These are phyloP conservation scores for Collybiopsis confluens DNA, from an alignment of 768 basidiomycete genomes.

Conservation along the genomic window DNA sequence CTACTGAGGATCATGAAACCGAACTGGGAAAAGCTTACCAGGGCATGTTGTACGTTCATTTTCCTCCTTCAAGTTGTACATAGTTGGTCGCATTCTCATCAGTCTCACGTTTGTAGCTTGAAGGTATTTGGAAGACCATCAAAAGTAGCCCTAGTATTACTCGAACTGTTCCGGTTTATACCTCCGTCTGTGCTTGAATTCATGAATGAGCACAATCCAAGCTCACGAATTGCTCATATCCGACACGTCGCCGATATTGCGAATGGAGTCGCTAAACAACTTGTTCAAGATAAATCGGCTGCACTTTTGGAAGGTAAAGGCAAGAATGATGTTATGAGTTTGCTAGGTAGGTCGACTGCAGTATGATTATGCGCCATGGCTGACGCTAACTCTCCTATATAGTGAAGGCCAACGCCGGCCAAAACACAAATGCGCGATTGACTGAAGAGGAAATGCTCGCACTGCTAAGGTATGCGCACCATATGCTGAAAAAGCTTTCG, in stretches of 20 bases:
- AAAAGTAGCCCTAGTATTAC: background rate
- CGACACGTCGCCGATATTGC: background rate
- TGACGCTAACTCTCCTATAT: no score
- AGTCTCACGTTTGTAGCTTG: background rate
- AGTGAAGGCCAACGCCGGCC: conserved; percentile 16
- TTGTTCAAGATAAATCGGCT: background rate
- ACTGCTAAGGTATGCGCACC: conserved; percentile 19
- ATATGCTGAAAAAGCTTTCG: no score
- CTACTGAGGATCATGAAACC: conserved; percentile 31
- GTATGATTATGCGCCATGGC: no score
- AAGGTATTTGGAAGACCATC: conserved; percentile 19
- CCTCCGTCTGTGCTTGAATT: conserved; percentile 15
- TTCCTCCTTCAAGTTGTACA: no score
- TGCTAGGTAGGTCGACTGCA: conserved; percentile 22
- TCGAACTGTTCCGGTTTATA: conserved; percentile 9
- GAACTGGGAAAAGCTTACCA: conserved; percentile 31
- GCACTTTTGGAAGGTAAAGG: conserved; percentile 3
- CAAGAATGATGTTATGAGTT: conserved; percentile 28
- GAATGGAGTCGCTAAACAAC: conserved; percentile 8
- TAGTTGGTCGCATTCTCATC: background rate
- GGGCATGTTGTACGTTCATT: conserved; percentile 26
- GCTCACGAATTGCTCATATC: background rate
- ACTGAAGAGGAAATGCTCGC: conserved; percentile 23
- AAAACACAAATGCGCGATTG: conserved; percentile 11
- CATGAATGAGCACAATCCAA: conserved; percentile 9